A percentile compares a stretch with the other conserved stretches of the same genome.
Conservation (phyloP, 2,329 filamentous ascomycete genomes). For the Aspergillus sp. region DNA sequence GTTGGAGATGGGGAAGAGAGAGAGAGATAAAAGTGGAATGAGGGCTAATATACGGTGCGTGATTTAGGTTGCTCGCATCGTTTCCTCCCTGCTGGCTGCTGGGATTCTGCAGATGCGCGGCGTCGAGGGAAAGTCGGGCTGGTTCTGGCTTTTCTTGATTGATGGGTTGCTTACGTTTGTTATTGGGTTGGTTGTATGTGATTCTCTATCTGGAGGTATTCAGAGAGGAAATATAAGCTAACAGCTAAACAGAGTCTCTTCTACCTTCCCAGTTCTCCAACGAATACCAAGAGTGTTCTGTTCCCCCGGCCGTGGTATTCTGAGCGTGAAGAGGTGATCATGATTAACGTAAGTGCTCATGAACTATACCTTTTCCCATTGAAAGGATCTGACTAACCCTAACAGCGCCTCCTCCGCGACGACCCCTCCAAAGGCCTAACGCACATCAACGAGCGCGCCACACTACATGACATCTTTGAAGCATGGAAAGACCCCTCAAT, state of each 20-base stretch:
- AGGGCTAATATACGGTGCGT: too few species aligned
- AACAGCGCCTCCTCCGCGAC: slow-evolving; percentile 53
- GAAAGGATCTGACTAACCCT: not conserved
- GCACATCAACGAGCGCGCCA: slow-evolving; percentile 48
- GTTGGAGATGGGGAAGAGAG: too few species aligned
- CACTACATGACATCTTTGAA: slow-evolving; percentile 46
- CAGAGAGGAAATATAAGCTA: not conserved
- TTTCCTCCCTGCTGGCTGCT: slow-evolving; percentile 42
- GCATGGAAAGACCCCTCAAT: slow-evolving; percentile 52
- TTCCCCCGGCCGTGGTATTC: slow-evolving; percentile 29
- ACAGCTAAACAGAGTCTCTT: slow-evolving; percentile 24
- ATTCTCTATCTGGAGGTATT: slow-evolving; percentile 19
- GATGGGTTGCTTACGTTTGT: slow-evolving; percentile 48
- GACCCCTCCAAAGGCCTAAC: slow-evolving; percentile 58
- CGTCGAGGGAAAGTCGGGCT: slow-evolving; percentile 44
- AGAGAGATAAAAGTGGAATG: too few species aligned
- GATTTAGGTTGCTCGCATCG: slow-evolving; percentile 32
- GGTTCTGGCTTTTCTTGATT: slow-evolving; percentile 47
- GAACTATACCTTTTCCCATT: not conserved
- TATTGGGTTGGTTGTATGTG: slow-evolving; percentile 39
- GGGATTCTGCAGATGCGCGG: slow-evolving; percentile 48
- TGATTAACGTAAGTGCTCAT: slow-evolving; percentile 27
- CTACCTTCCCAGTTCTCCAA: slow-evolving; percentile 33
- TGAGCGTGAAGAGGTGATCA: slow-evolving; percentile 32
- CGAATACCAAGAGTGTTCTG: slow-evolving; percentile 28